Base-by-base conservation (phyloP, 371 early-diverging fungal species). In the Mortierella sp. region DNA sequence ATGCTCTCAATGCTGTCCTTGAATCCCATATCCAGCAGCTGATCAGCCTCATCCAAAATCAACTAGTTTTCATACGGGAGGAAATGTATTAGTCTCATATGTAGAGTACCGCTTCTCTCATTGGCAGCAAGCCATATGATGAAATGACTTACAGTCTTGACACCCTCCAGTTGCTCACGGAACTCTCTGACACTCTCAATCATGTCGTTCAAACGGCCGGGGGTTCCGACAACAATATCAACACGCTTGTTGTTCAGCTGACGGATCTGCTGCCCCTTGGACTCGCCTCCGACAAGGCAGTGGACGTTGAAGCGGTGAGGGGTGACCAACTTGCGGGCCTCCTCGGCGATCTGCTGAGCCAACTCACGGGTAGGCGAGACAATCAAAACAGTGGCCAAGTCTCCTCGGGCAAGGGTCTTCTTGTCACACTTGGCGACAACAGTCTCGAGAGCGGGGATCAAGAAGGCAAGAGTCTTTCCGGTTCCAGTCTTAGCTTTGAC, bases 1-100 rank as follows among this genome's bases (percentile, higher is more conserved):
- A 99, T 99, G 55, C 91, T 87, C 77, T 96, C 92, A 57, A 99
- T 92, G 83, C 98, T 98, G 5, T 94, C 92, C 84, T 95, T 95
- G 95, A 99, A 99, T 37, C 99, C 99, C 97, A 98, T 96, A 77
- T 99, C 98, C 73, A 99, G 90, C 87, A 99, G 92, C 87, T 97
- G 94, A 89, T 99, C 99, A 19, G 99, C 99, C 90, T 99, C 99
- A 89, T 99, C 99, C 84, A 99, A 90, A 59, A 99, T 94, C 72
- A 99, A 89, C 89, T 93, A 91, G n/a, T 79, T 75, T 51, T 3
- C 43, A 0, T 59, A 21, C 82, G 86, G 64, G 3, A 46, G 40
- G 5, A 46, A 46, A 40, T 6, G 43, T 40, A 40, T 69, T 28
- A 55, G 74, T 34, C 6, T 53, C n/a, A 72, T 44, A 11, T 5